Conservation (phyloP, 306 rosid genomes). For the Ormosia semicastrata region DNA sequence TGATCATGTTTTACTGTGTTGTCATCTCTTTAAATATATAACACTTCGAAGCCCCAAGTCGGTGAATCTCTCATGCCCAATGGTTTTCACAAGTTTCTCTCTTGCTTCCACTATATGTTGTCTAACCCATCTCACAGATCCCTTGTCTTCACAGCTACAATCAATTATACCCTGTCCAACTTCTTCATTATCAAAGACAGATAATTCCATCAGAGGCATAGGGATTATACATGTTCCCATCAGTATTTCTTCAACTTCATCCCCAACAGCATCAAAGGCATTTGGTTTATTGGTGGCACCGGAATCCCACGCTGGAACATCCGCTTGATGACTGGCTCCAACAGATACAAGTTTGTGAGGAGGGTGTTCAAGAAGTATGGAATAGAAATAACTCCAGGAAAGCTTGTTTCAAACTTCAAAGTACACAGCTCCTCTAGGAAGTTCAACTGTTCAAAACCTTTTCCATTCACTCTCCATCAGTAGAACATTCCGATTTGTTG, state of each 20-base stretch:
- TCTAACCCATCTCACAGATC: conserved; percentile 51
- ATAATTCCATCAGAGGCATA: conserved; percentile 39
- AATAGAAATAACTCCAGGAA: too few species aligned
- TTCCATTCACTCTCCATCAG: too few species aligned
- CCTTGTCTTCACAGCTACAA: conserved; percentile 55
- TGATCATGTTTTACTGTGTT: too few species aligned
- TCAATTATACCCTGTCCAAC: conserved; percentile 52
- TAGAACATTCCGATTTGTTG: too few species aligned
- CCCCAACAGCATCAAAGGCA: background rate
- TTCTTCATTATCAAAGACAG: background rate
- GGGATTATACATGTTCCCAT: conserved; percentile 58
- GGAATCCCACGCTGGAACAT: conserved; percentile 43
- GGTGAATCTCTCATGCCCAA: conserved; percentile 47
- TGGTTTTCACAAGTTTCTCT: conserved; percentile 37
- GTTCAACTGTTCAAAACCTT: too few species aligned
- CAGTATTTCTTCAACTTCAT: conserved; percentile 35
- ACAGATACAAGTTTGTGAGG: conserved; percentile 48
- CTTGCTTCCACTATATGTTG: conserved; percentile 55
- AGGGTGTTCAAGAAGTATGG: conserved; percentile 44
- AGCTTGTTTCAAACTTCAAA: too few species aligned
- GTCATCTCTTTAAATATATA: too few species aligned
- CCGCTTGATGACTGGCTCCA: conserved; percentile 63
- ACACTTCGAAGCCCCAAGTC: conserved; percentile 74
- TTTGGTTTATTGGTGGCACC: background rate
- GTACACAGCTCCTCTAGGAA: too few species aligned